Conservation (phyloP, 495 filamentous ascomycete species). For the Cercophora newfieldiana region DNA sequence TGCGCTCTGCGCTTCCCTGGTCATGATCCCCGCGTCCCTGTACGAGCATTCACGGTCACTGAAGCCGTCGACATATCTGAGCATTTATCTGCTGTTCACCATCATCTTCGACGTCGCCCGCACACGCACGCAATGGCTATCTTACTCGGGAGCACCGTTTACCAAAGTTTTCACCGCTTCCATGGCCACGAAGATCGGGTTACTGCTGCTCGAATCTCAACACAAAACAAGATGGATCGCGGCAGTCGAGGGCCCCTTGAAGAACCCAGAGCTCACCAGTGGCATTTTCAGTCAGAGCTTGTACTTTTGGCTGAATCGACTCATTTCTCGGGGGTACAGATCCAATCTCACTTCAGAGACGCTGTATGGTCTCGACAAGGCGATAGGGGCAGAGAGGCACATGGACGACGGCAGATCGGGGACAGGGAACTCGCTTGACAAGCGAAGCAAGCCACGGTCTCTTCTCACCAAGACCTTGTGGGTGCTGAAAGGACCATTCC, state of each 20-base stretch:
- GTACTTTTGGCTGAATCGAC: constrained; percentile 61
- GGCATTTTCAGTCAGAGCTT: constrained; percentile 53
- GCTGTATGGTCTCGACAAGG: constrained; percentile 50
- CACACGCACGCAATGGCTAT: constrained; percentile 2
- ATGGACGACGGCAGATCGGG: not conserved
- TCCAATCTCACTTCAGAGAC: constrained; percentile 46
- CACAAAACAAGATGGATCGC: not conserved
- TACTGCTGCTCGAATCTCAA: not conserved
- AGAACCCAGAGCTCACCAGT: constrained; percentile 56
- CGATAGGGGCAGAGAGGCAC: constrained; percentile 39
- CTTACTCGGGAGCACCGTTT: not conserved
- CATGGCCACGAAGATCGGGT: not conserved
- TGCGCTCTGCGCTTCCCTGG: not conserved
- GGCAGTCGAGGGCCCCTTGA: no score
- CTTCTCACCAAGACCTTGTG: not conserved
- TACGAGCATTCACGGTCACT: constrained; percentile 1
- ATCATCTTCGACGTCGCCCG: not conserved
- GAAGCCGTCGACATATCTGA: not conserved
- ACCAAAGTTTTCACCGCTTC: not conserved
- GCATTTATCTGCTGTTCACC: not conserved
- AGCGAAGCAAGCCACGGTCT: not conserved
- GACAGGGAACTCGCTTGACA: not conserved
- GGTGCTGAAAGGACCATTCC: constrained; percentile 19
- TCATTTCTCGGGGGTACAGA: constrained; percentile 52
- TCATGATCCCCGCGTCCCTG: not conserved